phyloP scores from a whole-genome alignment of 768 basidiomycete genomes.

The Polyporus arcularius region DNA sequence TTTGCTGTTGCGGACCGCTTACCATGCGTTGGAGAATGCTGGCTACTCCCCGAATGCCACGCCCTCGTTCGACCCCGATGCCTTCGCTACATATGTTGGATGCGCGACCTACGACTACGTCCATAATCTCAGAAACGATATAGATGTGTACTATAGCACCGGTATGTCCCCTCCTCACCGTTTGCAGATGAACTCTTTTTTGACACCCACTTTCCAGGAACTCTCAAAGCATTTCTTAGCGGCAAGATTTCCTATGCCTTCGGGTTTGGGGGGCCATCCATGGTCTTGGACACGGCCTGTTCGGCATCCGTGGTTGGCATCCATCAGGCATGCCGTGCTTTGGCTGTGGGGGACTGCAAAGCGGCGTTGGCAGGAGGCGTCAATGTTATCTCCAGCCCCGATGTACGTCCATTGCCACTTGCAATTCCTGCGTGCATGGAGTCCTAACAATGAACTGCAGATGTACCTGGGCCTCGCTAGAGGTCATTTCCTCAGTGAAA shows the following conservation, averaged over 20 bases:
- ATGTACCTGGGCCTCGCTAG: constrained; percentile 70
- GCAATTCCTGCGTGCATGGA: not conserved
- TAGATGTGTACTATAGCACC: constrained; percentile 73
- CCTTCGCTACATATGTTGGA: constrained; percentile 69
- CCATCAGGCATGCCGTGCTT: constrained; percentile 67
- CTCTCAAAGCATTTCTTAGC: constrained; percentile 64
- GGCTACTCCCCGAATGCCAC: constrained; percentile 68
- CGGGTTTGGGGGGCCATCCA: constrained; percentile 67
- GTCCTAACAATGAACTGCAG: constrained; percentile 33
- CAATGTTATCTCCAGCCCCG: constrained; percentile 68
- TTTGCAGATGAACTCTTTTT: not conserved
- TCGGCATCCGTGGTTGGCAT: constrained; percentile 70
- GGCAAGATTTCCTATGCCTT: constrained; percentile 73
- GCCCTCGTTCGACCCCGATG: constrained; percentile 49
- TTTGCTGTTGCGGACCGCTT: constrained; percentile 62
- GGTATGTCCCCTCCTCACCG: constrained; percentile 36
- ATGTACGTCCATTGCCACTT: constrained; percentile 44
- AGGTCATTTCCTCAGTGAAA: constrained; percentile 66
- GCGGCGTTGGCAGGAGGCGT: constrained; percentile 76
- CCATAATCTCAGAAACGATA: constrained; percentile 59
- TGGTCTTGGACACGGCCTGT: constrained; percentile 75
- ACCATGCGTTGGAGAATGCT: constrained; percentile 68
- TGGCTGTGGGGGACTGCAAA: constrained; percentile 63
- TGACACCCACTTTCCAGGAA: constrained; percentile 46
- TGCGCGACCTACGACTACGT: constrained; percentile 70